phyloP scores from a whole-genome alignment of 257 asterid species.

The Eucommia ulmoides region DNA sequence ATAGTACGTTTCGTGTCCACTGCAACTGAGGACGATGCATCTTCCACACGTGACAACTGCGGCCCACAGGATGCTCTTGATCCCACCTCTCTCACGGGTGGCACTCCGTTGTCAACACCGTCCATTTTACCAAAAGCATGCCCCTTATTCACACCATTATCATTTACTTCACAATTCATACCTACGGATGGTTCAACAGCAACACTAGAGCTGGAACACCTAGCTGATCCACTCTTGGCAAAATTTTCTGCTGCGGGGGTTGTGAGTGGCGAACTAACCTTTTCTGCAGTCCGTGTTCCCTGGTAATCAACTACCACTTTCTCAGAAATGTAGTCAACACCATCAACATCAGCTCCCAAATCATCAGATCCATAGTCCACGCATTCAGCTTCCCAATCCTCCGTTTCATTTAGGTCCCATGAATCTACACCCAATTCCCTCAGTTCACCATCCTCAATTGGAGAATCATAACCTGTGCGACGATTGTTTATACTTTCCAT shows the following conservation, averaged over 20 bases:
- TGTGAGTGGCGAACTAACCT: constrained; percentile 16
- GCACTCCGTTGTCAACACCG: constrained; percentile 19
- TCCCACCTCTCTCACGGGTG: constrained; percentile 25
- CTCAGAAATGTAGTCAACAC: constrained; percentile 36
- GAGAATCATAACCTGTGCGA: constrained; percentile 66
- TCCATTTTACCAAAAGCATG: constrained; percentile 21
- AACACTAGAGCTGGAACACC: constrained; percentile 28
- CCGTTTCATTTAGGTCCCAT: constrained; percentile 53
- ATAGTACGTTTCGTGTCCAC: constrained; percentile 23
- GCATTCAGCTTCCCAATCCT: constrained; percentile 35
- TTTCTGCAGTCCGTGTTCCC: constrained; percentile 32
- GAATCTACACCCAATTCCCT: constrained; percentile 42
- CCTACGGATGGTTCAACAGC: constrained; percentile 30
- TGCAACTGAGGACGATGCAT: constrained; percentile 23
- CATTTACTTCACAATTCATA: constrained; percentile 19
- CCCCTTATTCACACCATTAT: constrained; percentile 20
- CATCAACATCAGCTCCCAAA: constrained; percentile 43
- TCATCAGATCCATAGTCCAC: constrained; percentile 30
- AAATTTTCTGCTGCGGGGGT: constrained; percentile 16
- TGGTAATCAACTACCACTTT: constrained; percentile 49
- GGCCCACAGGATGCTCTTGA: constrained; percentile 28
- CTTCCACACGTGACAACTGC: constrained; percentile 44
- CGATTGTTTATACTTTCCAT: constrained; percentile 17
- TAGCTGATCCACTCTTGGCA: constrained; percentile 14
- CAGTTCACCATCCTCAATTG: constrained; percentile 88